phyloP scores from a whole-genome alignment of 176 grass and related monocot genomes.

The Pontederia crassipes region DNA sequence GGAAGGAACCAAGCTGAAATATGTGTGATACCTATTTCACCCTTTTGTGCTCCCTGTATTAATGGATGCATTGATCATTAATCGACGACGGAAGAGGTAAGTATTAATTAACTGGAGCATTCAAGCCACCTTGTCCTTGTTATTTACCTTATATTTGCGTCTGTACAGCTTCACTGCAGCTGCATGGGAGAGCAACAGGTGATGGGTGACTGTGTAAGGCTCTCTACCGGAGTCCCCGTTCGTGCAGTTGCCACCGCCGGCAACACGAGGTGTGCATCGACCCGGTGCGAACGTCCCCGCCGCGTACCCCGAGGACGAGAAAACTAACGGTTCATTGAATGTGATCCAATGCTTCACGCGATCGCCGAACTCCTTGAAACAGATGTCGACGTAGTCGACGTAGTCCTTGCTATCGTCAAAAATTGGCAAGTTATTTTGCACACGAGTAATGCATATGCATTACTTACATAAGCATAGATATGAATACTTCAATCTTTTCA shows the following conservation, averaged over 20 bases:
- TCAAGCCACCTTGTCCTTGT: no score
- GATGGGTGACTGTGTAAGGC: constrained; percentile 46
- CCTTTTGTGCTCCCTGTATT: constrained; percentile 22
- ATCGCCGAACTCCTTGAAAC: constrained; percentile 69
- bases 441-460: no score
- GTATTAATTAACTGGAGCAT: no score
- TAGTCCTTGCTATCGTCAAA: no score
- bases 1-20: constrained; percentile 22
- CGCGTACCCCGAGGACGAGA: no score
- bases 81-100: background rate
- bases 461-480: no score
- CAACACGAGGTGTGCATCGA: constrained; percentile 30
- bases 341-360: constrained; percentile 76
- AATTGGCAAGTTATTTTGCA: background rate
- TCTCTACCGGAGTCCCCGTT: constrained; percentile 38
- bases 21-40: constrained; percentile 29
- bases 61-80: background rate
- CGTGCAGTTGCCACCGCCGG: constrained; percentile 16
- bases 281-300: constrained; percentile 25
- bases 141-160: constrained; percentile 29
- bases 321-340: constrained; percentile 29
- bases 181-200: constrained; percentile 47
- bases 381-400: background rate
- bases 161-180: constrained; percentile 38
- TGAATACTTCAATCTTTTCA: background rate